Conservation (phyloP, 2,329 filamentous ascomycete genomes). For the Pseudogymnoascus sp. region DNA sequence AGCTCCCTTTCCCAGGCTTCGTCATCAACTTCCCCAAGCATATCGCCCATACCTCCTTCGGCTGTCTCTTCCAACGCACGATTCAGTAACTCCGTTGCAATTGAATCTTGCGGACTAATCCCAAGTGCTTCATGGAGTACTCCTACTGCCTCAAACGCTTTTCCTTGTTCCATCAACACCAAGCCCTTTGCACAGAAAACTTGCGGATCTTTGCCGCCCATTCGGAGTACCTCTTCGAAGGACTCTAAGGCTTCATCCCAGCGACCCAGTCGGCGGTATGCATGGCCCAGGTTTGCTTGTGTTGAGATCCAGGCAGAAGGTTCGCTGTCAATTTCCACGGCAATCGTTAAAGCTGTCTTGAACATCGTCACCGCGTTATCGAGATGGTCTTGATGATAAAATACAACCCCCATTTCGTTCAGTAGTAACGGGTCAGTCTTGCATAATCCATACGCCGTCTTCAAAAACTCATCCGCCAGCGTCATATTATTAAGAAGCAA, state of each 20-base stretch:
- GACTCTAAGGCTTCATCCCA: constrained; percentile 66
- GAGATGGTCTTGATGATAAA: constrained; percentile 81
- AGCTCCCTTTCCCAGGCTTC: constrained; percentile 51
- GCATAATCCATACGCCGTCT: constrained; percentile 77
- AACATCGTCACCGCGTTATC: constrained; percentile 73
- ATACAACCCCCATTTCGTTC: constrained; percentile 94
- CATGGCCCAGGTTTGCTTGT: constrained; percentile 82
- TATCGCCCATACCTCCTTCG: constrained; percentile 29
- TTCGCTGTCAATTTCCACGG: constrained; percentile 74
- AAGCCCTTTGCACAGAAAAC: constrained; percentile 80
- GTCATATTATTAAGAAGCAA: constrained; percentile 92
- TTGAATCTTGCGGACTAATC: constrained; percentile 70
- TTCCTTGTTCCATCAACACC: constrained; percentile 70
- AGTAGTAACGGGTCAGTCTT: constrained; percentile 80
- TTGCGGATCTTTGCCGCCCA: constrained; percentile 70
- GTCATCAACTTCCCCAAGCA: constrained; percentile 36
- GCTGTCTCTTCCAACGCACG: constrained; percentile 62
- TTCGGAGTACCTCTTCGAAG: constrained; percentile 80
- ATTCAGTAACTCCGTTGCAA: constrained; percentile 70
- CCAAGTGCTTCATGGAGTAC: constrained; percentile 80
- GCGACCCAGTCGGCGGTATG: constrained; percentile 64
- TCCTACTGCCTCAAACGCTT: constrained; percentile 68
- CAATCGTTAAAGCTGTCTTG: constrained; percentile 66
- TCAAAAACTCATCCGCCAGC: constrained; percentile 88
- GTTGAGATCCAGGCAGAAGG: constrained; percentile 76